Conservation (phyloP, 192 early-diverging fungal genomes). For the Chytriomyces confervae region DNA sequence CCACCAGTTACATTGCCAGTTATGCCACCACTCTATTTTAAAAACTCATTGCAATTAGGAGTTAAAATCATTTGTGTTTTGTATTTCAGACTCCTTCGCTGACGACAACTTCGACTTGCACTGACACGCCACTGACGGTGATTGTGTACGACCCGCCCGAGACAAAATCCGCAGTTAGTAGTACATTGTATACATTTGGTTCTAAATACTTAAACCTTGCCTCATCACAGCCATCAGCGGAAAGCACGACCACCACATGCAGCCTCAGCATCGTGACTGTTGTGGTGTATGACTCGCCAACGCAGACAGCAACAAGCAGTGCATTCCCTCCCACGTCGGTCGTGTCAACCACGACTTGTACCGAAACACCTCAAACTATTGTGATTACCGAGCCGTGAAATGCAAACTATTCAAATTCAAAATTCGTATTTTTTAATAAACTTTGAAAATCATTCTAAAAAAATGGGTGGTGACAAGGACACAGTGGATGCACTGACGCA, state of each 20-base stretch:
- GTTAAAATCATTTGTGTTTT: too few species aligned
- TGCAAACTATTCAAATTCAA: neutral
- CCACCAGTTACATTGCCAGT: neutral
- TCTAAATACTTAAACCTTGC: neutral
- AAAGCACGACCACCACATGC: neutral
- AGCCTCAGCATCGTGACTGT: neutral
- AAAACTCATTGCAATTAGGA: too few species aligned
- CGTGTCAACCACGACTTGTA: neutral
- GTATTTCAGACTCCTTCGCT: too few species aligned
- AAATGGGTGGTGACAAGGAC: too few species aligned
- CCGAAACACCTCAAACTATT: neutral
- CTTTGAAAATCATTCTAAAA: neutral
- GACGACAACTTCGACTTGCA: too few species aligned
- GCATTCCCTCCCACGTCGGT: neutral
- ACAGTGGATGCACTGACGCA: constrained; percentile 3
- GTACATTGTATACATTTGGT: too few species aligned
- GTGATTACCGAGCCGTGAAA: neutral
- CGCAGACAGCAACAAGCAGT: neutral
- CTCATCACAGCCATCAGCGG: too few species aligned
- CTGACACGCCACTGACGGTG: too few species aligned
- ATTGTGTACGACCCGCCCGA: too few species aligned
- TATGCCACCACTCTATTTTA: neutral
- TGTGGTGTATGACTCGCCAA: neutral
- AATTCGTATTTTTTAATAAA: neutral
- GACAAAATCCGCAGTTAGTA: too few species aligned